Evolutionary conservation across 768 basidiomycete genomes (phyloP), one percentile per base, ranked within the genome.

Genomic region (Xerocomus spinulosus): DNA sequence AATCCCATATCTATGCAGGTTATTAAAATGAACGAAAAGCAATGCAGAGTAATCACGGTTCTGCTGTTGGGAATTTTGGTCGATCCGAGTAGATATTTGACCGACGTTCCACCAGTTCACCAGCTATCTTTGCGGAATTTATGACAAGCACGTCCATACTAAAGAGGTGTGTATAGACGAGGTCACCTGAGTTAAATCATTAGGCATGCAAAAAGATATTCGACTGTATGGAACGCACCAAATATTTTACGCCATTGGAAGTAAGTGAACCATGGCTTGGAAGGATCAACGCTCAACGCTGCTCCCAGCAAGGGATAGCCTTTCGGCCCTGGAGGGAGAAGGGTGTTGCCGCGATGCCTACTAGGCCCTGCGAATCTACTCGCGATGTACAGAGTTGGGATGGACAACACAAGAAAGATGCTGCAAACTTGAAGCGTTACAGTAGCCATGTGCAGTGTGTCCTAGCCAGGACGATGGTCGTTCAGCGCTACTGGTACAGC

Each of bases 261-360:
- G 44, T 67, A 71, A n/a, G 68, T 60, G 39, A 55, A 34, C 70
- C 69, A 70, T 17, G 70, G 66, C 5, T 52, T 50, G 13, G 58
- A 51, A 13, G 53, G 13, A 35, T 70, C 57, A n/a, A 70, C 43
- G 20, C 58, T 59, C 23, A 59, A 45, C 17, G 43, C 49, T 14
- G 51, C 54, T 34, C 68, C 68, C 23, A 68, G 25, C 15, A 69
- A 9, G 12, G 68, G 68, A 29, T 80, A 56, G 37, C 75, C 72
- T 56, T 65, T 75, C 5, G 82, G 80, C 17, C 80, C 81, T 30
- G 74, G 76, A 38, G 75, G 76, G 24, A 78, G 67, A 17, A 68
- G 56, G 33, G 37, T n/a, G 7, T 45, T 45, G 10, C 17, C 26
- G 4, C 36, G 40, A 12, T 25, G 42, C 13, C 29, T 38, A 5